Conservation (phyloP, 768 basidiomycete species). For the Strobilomyces confusus region DNA sequence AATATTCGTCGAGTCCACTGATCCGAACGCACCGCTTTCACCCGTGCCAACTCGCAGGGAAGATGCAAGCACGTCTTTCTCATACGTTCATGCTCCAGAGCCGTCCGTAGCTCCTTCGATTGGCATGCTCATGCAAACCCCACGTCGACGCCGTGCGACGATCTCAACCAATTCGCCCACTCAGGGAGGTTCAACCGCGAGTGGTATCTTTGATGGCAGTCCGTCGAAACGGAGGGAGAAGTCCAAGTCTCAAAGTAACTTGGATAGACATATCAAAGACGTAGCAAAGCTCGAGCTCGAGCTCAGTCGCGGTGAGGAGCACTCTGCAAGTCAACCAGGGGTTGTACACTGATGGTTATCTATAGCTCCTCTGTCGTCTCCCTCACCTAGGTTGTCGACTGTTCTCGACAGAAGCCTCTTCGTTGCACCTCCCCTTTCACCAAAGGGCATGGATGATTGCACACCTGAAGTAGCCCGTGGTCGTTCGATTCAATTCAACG, state of each 20-base stretch:
- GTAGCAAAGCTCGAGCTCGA: constrained; percentile 62
- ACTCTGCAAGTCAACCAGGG: background rate
- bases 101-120: constrained; percentile 21
- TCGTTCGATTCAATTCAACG: constrained; percentile 27
- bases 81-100: constrained; percentile 17
- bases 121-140: constrained; percentile 28
- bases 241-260: constrained; percentile 60
- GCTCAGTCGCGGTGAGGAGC: constrained; percentile 52
- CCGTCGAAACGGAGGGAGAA: constrained; percentile 66
- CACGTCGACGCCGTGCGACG: constrained; percentile 52
- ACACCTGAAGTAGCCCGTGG: constrained; percentile 15
- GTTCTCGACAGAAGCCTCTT: constrained; percentile 69
- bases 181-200: constrained; percentile 25
- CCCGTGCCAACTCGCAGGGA: constrained; percentile 12
- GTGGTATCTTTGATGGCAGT: constrained; percentile 40
- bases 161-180: constrained; percentile 64
- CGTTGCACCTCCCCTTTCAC: constrained; percentile 46
- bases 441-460: constrained; percentile 37
- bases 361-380: constrained; percentile 34
- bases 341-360: constrained; percentile 1
- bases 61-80: constrained; percentile 23
- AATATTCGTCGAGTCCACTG: constrained; percentile 49
- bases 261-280: constrained; percentile 66
- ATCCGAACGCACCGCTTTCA: constrained; percentile 19
- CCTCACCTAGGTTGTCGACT: constrained; percentile 55